Base-by-base conservation (phyloP, 75 land plant genomes). In the Sequoia sempervirens region DNA sequence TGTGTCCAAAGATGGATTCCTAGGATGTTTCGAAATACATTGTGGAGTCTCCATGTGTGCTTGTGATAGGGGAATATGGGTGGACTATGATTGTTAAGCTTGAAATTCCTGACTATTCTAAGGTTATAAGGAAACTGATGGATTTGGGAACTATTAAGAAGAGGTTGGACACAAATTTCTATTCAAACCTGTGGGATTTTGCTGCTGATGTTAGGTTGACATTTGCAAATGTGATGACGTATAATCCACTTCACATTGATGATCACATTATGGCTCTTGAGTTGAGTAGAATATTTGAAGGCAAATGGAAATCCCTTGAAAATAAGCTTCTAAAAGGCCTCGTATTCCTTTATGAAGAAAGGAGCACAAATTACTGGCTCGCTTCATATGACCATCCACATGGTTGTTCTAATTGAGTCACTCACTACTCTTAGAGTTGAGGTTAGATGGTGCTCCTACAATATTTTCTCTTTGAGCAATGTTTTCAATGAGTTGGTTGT, bases 161-260 rank as follows among this genome's bases (percentile, higher is more conserved):
- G 9, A 92, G 87, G 79, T 8, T 96, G 46, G 85, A 85, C 36
- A 76, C 89, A 5, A 88, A 91, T 26, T 66, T 52, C 5, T 96
- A 95, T 79, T 52, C 87, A 3, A 83, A 83, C 43, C 94, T 95
- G 0, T 36, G 82, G 68, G 95, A 84, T 14, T 97, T 97, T 87
- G 88, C 85, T 68, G 93, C 90, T 14, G 99, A 97, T 91, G 97
- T 97, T 64, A 87, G 91, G 87, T 91, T 97, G 38, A 97, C 98
- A 1, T 97, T 97, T 79, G 43, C 88, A 7, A 97, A 97, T 90
- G 99, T 96, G 20, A 92, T 87, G 94, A 94, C 88, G 2, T 97
- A 95, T 85, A 97, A 97, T 78, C 99, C 99, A 40, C 90, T 86
- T 50, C 94, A 93, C n/a, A 93, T 93, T 87, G 95, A 95, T 82